phyloP scores from a whole-genome alignment of 2,329 filamentous ascomycete genomes.

The Phoma sp. region DNA sequence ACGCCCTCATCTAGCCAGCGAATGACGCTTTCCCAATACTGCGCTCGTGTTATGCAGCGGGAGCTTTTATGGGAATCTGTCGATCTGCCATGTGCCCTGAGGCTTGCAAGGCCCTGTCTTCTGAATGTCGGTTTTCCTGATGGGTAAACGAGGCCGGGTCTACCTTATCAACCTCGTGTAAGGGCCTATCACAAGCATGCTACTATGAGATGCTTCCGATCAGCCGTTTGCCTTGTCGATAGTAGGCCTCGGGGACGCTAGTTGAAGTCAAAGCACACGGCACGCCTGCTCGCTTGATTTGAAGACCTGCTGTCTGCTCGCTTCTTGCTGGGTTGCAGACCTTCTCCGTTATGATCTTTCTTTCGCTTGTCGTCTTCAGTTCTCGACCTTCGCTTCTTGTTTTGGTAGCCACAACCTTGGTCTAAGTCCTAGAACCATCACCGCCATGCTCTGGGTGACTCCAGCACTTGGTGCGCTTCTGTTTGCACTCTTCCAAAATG shows the following conservation, averaged over 20 bases:
- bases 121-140: conserved; percentile 6
- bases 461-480: conserved; percentile 12
- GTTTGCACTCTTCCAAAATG: conserved; percentile 17
- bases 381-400: not conserved
- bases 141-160: not conserved
- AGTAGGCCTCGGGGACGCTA: not conserved
- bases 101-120: conserved; percentile 4
- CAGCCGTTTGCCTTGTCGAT: not conserved
- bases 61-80: not conserved
- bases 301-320: not conserved
- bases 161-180: conserved; percentile 2
- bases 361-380: no score
- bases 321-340: not conserved
- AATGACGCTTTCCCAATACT: not conserved
- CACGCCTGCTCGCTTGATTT: conserved; percentile 2
- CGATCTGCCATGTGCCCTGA: conserved; percentile 6
- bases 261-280: not conserved
- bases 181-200: not conserved
- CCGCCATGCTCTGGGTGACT: conserved; percentile 7
- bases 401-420: not conserved
- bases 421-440: not conserved
- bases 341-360: not conserved
- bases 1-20: not conserved
- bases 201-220: conserved; percentile 1
- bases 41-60: not conserved